Evolutionary conservation across 2,329 filamentous ascomycete genomes (phyloP), one percentile per base, ranked within the genome.

Genomic region (Aureobasidium sp.): DNA sequence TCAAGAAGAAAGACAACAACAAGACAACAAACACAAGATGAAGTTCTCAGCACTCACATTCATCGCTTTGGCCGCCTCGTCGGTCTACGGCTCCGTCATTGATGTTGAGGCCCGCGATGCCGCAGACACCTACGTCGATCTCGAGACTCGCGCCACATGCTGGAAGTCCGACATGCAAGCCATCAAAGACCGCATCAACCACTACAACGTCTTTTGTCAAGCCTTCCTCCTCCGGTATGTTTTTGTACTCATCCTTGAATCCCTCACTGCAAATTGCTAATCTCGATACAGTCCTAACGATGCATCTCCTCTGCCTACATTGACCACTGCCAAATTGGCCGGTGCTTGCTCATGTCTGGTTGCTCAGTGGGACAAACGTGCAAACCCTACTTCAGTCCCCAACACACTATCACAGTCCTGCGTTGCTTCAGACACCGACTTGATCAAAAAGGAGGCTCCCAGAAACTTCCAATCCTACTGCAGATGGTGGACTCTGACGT

Each of bases 121-220:
- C 10, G 29, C 31, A 16, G 29, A 54, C 29, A n/a, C 36, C 11
- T 23, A n/a, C 13, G 60, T 27, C 40, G 45, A 54, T n/a, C 40
- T 64, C 50, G 60, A 54, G 48, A 54, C 48, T 20, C 60, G 60
- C 13, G 60, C 60, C n/a, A 64, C 60, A 42, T 64, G 60, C 60
- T 54, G 18, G 33, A 38, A 27, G 10, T 43, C 60, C 2, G 60
- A 64, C 40, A 64, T 64, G 60, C 38, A 64, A 55, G 48, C 48
- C 38, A 38, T 64, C 40, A 64, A 29, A 33, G 60, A 54, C 50
- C 60, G 60, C 42, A 64, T 64, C 50, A 64, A 54, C 60, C 60
- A 64, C 60, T 64, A 38, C 50, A 64, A 64, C n/a, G 60, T 64
- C 40, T 64, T 64, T 25, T 64, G 60, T 16, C 60, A 64, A 50